Base-by-base conservation (phyloP, 1,284 basidiomycete species). In the Meripilus lineatus region DNA sequence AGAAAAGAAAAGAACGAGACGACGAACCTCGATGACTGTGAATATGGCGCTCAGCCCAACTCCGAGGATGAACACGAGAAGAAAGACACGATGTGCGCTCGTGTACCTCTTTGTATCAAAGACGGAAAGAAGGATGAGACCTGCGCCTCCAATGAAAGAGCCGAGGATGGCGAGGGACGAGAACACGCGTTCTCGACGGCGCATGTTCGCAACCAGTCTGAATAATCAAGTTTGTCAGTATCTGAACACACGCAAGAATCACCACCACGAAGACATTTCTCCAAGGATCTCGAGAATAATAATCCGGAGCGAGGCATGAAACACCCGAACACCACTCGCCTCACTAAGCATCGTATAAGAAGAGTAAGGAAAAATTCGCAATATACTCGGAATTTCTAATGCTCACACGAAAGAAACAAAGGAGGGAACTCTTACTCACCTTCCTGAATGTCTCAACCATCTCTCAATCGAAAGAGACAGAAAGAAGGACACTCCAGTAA, bases 1-100 rank as follows among this genome's bases (percentile, higher is more conserved):
- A 40, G 32, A 32, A 15, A 30, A 20, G 22, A 22, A 14, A 36
- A n/a, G n/a, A n/a, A n/a, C n/a, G n/a, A n/a, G n/a, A 15, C 17
- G 4, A 54, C 63, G 21, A 55, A 80, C 80, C 71, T 89, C 84
- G n/a, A 75, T 46, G 14, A 85, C 67, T 4, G 82, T 82, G 63
- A 87, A 87, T 30, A 88, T 74, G 7, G 82, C 81, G 46, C 78
- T 82, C 26, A 88, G 56, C 1, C 70, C 75, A 1, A 87, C 69
- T 43, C 55, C 71, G 22, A 83, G 77, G 23, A 85, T 69, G 48
- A 80, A 63, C 5, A 87, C 63, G 28, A 85, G 68, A 18, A 88
- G 70, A 52, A 84, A 86, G 15, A 66, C 47, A 14, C 78, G 62
- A 56, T 88, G 84, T 8, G 69, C 51, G 13, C 55, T 69, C 2